A percentile compares a stretch with the other conserved stretches of the same genome.
phyloP scores from a whole-genome alignment of 495 filamentous ascomycete species.

The Ascodesmis nigricans region DNA sequence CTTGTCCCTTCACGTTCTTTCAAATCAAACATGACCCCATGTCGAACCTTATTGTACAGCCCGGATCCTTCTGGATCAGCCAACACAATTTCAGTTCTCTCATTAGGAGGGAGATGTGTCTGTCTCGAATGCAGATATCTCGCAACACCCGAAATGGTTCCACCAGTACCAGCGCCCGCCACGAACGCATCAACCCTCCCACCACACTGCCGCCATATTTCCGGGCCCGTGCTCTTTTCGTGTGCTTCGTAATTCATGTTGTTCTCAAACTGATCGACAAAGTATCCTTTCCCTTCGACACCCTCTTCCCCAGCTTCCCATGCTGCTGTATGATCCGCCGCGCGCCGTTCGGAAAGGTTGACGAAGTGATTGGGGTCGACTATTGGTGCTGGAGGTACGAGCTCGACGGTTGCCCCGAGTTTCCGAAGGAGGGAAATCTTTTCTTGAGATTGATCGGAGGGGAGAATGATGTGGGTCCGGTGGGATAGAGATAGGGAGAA shows the following conservation, averaged over 20 bases:
- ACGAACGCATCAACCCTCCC: constrained; percentile 74
- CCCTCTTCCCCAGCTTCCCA: constrained; percentile 25
- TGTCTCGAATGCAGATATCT: constrained; percentile 53
- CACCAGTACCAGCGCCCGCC: constrained; percentile 86
- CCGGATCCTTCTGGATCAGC: constrained; percentile 92
- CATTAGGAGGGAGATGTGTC: constrained; percentile 34
- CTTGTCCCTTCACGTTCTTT: constrained; percentile 80
- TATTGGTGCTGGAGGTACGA: constrained; percentile 77
- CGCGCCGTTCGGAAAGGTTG: constrained; percentile 65
- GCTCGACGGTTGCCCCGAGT: constrained; percentile 73
- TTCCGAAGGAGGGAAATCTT: constrained; percentile 76
- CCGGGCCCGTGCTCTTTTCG: constrained; percentile 60
- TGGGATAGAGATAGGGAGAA: constrained; percentile 77
- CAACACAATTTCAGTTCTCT: constrained; percentile 59
- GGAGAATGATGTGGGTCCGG: constrained; percentile 92
- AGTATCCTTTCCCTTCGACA: constrained; percentile 43
- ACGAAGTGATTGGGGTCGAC: constrained; percentile 81
- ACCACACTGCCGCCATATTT: constrained; percentile 60
- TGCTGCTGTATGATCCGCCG: constrained; percentile 42
- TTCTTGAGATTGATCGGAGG: constrained; percentile 69
- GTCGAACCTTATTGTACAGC: constrained; percentile 68
- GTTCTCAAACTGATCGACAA: constrained; percentile 93
- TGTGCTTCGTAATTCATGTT: constrained; percentile 71
- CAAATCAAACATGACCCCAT: constrained; percentile 84
- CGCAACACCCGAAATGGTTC: constrained; percentile 75